These are phyloP conservation scores for Colletotrichum gloeosporioides DNA, from an alignment of 2,329 filamentous ascomycete genomes.

Conservation along the genomic window DNA sequence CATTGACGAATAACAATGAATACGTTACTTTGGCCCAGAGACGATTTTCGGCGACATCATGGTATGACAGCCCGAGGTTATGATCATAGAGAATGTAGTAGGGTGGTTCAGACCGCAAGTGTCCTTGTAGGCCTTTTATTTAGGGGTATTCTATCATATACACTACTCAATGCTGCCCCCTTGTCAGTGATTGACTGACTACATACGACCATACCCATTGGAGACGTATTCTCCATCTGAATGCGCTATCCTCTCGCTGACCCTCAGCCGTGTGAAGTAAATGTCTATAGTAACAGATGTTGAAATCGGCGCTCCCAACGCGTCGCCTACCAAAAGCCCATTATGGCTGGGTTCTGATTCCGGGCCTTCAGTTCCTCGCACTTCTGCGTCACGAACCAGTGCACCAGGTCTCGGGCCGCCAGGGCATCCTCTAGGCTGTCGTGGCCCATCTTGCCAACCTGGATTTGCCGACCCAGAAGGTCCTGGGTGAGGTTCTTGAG, in stretches of 20 bases:
- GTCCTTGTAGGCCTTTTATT: background rate
- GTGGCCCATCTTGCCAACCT: constrained; percentile 37
- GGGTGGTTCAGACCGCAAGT: background rate
- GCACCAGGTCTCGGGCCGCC: constrained; percentile 45
- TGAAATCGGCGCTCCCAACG: background rate
- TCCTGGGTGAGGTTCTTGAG: constrained; percentile 44
- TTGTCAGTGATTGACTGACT: background rate
- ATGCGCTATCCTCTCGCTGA: background rate
- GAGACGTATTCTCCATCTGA: background rate
- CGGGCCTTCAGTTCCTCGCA: background rate
- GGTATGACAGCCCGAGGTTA: background rate
- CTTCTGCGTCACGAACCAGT: constrained; percentile 37
- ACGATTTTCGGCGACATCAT: background rate
- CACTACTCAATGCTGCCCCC: background rate
- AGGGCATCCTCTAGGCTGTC: constrained; percentile 52
- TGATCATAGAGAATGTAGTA: background rate
- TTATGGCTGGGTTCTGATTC: background rate
- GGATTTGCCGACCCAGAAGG: constrained; percentile 45
- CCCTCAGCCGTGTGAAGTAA: background rate
- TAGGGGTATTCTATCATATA: background rate
- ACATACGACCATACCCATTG: background rate
- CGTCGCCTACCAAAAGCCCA: background rate
- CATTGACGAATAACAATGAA: background rate
- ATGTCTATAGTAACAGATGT: background rate
- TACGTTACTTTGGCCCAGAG: background rate